Percentiles rank a stretch among this genome's conserved stretches.
Evolutionary conservation across 257 asterid genomes (phyloP).

Genomic region (Solanum rostratum): DNA sequence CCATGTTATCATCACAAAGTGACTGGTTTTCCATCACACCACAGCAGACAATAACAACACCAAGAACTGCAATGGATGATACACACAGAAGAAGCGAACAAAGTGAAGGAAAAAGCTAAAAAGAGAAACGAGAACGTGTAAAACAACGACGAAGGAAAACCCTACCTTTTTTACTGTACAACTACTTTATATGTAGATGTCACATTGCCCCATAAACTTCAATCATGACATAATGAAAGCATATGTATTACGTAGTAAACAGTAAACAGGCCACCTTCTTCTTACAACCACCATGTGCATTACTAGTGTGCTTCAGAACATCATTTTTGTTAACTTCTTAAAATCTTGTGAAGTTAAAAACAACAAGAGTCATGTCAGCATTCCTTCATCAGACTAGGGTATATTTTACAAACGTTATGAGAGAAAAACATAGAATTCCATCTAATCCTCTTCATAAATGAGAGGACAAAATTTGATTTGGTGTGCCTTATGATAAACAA

Average conservation of each 20-base stretch:
- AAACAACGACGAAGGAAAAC: not conserved
- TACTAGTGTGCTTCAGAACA: not conserved
- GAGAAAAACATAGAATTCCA: not conserved
- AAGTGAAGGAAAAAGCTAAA: not conserved
- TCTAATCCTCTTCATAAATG: not conserved
- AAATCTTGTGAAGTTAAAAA: not conserved
- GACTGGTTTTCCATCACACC: not conserved
- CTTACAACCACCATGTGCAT: not conserved
- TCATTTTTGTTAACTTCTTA: not conserved
- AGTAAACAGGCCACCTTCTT: too few species aligned
- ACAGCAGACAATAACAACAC: not conserved
- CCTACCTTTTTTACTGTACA: not conserved
- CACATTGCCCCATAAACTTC: not conserved
- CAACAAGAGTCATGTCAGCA: not conserved
- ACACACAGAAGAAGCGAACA: not conserved
- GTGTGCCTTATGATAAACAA: not conserved
- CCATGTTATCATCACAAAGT: not conserved
- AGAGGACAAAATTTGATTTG: not conserved
- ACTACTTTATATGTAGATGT: not conserved
- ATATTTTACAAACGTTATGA: not conserved
- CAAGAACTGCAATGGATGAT: not conserved
- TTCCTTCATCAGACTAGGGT: not conserved
- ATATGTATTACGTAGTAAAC: not conserved
- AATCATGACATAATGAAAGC: not conserved
- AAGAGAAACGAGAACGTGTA: not conserved